phyloP scores from a whole-genome alignment of 768 basidiomycete species.

The Piloderma croceum region DNA sequence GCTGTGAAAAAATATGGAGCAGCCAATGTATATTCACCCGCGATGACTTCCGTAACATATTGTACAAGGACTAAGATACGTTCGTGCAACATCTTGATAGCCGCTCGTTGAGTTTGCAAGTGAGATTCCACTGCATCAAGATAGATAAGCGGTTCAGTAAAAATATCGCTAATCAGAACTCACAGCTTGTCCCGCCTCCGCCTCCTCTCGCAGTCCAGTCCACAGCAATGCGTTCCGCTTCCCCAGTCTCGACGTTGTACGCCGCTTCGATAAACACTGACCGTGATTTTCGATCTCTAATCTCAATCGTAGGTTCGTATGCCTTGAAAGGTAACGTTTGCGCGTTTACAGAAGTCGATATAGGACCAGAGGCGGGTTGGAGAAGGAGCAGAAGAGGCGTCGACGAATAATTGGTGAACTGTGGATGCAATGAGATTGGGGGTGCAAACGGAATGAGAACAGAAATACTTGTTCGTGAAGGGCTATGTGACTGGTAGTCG shows the following conservation, averaged over 20 bases:
- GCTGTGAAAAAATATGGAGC: too few species aligned
- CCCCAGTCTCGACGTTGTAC: slow-evolving; percentile 92
- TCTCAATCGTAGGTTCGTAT: slow-evolving; percentile 89
- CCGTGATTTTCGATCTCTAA: slow-evolving; percentile 69
- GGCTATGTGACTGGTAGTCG: slow-evolving; percentile 68
- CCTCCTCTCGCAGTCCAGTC: slow-evolving; percentile 91
- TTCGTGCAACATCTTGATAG: slow-evolving; percentile 94
- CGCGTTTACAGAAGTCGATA: slow-evolving; percentile 45
- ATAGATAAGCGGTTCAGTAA: slow-evolving; percentile 5
- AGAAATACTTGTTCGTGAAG: slow-evolving; percentile 76
- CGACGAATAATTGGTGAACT: slow-evolving; percentile 85
- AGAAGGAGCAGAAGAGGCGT: slow-evolving; percentile 83
- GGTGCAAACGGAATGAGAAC: neutral
- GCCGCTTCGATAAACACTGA: slow-evolving; percentile 80
- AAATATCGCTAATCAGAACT: slow-evolving; percentile 24
- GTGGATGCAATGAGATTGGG: slow-evolving; percentile 3
- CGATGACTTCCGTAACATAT: slow-evolving; percentile 74
- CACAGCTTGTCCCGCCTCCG: slow-evolving; percentile 74
- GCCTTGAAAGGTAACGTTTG: slow-evolving; percentile 86
- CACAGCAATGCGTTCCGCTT: slow-evolving; percentile 97
- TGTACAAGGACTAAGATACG: slow-evolving; percentile 81
- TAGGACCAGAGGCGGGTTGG: slow-evolving; percentile 47
- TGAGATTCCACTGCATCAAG: slow-evolving; percentile 72
- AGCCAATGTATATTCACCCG: slow-evolving; percentile 45
- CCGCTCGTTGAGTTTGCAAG: slow-evolving; percentile 86